Evolutionary conservation across 1,139 yeast species (phyloP).

Genomic region (Geotrichum europaeum): DNA sequence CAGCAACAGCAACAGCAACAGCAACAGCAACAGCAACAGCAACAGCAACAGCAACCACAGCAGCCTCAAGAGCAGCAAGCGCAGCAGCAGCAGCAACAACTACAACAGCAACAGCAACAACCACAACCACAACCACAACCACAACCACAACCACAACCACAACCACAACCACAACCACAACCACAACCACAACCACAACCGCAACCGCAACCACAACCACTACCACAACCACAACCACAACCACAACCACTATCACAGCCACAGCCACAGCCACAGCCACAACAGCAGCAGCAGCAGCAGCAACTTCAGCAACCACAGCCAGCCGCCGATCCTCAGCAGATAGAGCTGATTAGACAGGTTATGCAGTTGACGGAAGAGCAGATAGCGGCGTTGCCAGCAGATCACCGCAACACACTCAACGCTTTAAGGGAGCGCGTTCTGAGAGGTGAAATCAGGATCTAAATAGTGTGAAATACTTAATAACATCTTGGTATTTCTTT

Average conservation of each 20-base stretch:
- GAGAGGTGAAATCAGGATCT: slow-evolving; percentile 28
- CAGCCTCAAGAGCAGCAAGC: slow-evolving; percentile 23
- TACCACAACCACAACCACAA: neutral
- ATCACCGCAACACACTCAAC: slow-evolving; percentile 40
- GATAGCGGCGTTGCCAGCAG: slow-evolving; percentile 52
- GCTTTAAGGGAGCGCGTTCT: slow-evolving; percentile 28
- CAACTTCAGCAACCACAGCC: slow-evolving; percentile 7
- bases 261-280: slow-evolving; percentile 13
- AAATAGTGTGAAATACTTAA: neutral
- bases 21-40: slow-evolving; percentile 8
- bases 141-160: neutral
- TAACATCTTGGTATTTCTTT: neutral
- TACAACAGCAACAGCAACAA: neutral
- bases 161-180: neutral
- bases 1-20: slow-evolving; percentile 9
- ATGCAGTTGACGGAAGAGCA: slow-evolving; percentile 60
- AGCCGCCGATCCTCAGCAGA: slow-evolving; percentile 25
- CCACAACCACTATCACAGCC: slow-evolving; percentile 13
- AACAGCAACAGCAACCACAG: slow-evolving; percentile 22
- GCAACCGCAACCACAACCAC: slow-evolving; percentile 20
- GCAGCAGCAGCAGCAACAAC: slow-evolving; percentile 22
- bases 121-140: neutral
- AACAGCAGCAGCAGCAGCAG: slow-evolving; percentile 17
- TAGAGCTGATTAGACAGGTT: slow-evolving; percentile 43
- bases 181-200: slow-evolving; percentile 12